Evolutionary conservation across 176 grass and related monocot genomes (phyloP).

Genomic region (Tillandsia fasciculata): DNA sequence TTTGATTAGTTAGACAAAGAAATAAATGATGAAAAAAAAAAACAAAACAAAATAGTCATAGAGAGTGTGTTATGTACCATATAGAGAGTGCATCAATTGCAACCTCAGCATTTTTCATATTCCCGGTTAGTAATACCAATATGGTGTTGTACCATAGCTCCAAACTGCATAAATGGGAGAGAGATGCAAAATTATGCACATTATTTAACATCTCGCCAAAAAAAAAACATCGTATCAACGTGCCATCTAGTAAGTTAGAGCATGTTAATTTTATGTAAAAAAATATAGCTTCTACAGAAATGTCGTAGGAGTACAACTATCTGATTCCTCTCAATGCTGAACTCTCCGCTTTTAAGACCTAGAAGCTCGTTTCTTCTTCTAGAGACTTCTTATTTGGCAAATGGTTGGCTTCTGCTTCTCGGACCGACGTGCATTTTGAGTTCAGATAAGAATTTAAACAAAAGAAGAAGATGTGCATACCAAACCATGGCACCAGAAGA

Average conservation of each 20-base stretch:
- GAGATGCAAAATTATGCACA: neutral
- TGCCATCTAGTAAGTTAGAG: neutral
- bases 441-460: neutral
- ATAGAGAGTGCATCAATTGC: slow-evolving; percentile 21
- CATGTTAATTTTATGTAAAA: neutral
- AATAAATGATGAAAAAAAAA: neutral
- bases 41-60: neutral
- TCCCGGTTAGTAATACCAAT: slow-evolving; percentile 10
- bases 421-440: no score
- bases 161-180: slow-evolving; percentile 12
- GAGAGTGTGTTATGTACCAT: neutral
- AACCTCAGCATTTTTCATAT: slow-evolving; percentile 10
- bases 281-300: neutral
- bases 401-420: no score
- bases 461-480: slow-evolving; percentile 10
- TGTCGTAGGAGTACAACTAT: no score
- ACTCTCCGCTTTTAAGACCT: no score
- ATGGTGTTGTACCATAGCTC: slow-evolving; percentile 16
- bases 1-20: neutral
- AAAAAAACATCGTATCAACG: neutral
- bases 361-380: no score
- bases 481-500: slow-evolving; percentile 40
- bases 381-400: no score
- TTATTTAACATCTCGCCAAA: neutral
- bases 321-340: no score